Percentiles rank a stretch among this genome's conserved stretches.
phyloP scores from a whole-genome alignment of 805 yeast species.

The Pichia scutulata region DNA sequence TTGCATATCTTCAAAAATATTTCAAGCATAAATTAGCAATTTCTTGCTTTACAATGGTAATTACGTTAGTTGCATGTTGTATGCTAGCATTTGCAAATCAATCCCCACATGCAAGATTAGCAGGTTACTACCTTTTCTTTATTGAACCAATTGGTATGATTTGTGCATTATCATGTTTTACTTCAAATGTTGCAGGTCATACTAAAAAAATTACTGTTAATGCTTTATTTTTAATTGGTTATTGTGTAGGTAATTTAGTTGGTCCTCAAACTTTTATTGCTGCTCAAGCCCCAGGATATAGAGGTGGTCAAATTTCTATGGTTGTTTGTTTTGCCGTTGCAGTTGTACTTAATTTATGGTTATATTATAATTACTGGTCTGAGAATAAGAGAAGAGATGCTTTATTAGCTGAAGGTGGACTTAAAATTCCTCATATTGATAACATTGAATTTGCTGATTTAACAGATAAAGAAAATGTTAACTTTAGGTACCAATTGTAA shows the following conservation, averaged over 20 bases:
- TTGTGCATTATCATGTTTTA: slow-evolving; percentile 16
- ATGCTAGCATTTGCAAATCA: slow-evolving; percentile 6
- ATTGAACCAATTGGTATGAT: slow-evolving; percentile 17
- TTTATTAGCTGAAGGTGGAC: slow-evolving; percentile 16
- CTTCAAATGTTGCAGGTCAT: slow-evolving; percentile 36
- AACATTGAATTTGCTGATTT: slow-evolving; percentile 30
- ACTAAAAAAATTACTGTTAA: slow-evolving; percentile 42
- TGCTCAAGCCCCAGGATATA: slow-evolving; percentile 37
- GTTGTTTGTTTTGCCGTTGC: slow-evolving; percentile 37
- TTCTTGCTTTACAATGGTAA: not conserved
- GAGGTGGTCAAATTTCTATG: slow-evolving; percentile 38
- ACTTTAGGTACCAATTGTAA: no score
- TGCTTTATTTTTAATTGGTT: slow-evolving; percentile 36
- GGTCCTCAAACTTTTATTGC: slow-evolving; percentile 48
- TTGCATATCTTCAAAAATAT: not conserved
- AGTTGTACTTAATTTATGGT: slow-evolving; percentile 29
- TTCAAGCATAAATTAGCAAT: not conserved
- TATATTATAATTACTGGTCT: slow-evolving; percentile 22
- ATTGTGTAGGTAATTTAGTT: slow-evolving; percentile 40
- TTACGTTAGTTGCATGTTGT: slow-evolving; percentile 4
- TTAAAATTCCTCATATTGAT: slow-evolving; percentile 18
- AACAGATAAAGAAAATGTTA: not conserved
- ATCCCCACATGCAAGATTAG: slow-evolving; percentile 5
- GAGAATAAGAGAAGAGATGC: slow-evolving; percentile 27
- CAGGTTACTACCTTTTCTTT: slow-evolving; percentile 6